Conservation (phyloP, 768 basidiomycete species). For the Termitomyces sp. region DNA sequence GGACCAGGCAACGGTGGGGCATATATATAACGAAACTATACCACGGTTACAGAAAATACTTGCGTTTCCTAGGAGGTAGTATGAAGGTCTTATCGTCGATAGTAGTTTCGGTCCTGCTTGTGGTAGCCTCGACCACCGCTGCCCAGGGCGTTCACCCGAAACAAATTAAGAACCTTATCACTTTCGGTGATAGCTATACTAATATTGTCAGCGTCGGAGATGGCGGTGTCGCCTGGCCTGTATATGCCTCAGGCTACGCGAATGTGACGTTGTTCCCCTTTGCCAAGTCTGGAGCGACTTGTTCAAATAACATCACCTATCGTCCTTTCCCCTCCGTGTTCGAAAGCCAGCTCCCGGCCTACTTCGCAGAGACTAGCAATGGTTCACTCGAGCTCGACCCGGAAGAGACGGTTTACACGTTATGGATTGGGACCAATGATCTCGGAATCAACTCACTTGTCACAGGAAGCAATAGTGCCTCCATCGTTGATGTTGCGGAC, state of each 20-base stretch:
- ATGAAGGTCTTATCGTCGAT: background rate
- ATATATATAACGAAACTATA: background rate
- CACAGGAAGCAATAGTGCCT: slow-evolving; percentile 50
- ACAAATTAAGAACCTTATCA: slow-evolving; percentile 62
- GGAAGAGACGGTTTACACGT: slow-evolving; percentile 53
- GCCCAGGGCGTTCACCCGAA: slow-evolving; percentile 27
- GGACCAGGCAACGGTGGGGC: background rate
- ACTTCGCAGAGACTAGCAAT: slow-evolving; percentile 40
- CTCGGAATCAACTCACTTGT: slow-evolving; percentile 51
- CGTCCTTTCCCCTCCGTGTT: slow-evolving; percentile 57
- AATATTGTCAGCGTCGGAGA: slow-evolving; percentile 43
- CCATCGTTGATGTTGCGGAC: slow-evolving; percentile 52
- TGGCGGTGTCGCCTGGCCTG: slow-evolving; percentile 56
- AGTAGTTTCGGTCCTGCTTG: background rate
- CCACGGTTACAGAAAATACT: too few relatives aligned
- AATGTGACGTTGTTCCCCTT: slow-evolving; percentile 51
- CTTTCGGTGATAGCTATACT: slow-evolving; percentile 67
- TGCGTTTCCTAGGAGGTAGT: background rate
- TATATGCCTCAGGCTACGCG: slow-evolving; percentile 55
- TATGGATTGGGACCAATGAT: too few relatives aligned
- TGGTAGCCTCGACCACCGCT: background rate
- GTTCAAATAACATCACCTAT: slow-evolving; percentile 59
- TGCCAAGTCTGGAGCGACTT: slow-evolving; percentile 61
- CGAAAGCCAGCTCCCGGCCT: slow-evolving; percentile 53
- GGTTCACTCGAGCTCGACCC: slow-evolving; percentile 37